These are phyloP conservation scores for Fusarium neocosmosporiellum DNA, from an alignment of 2,329 filamentous ascomycete genomes.

Conservation along the genomic window DNA sequence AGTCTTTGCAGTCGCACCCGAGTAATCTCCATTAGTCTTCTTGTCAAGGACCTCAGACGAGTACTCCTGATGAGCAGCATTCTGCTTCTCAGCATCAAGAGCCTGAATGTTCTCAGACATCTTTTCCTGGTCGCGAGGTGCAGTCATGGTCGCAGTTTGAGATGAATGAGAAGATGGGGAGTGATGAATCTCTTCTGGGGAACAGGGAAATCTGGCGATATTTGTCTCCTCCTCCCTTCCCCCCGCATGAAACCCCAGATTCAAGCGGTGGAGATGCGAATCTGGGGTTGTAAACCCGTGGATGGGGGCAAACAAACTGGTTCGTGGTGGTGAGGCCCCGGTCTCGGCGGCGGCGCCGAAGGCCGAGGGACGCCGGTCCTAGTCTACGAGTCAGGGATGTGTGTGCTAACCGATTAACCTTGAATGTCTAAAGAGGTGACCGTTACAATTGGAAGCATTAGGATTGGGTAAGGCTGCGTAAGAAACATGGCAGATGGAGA, in stretches of 20 bases:
- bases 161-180: background rate
- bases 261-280: slow-evolving; percentile 5
- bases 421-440: background rate
- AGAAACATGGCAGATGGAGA: background rate
- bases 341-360: slow-evolving; percentile 30
- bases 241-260: slow-evolving; percentile 36
- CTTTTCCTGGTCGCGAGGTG: slow-evolving; percentile 14
- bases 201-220: slow-evolving; percentile 19
- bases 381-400: background rate
- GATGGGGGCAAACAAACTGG: slow-evolving; percentile 11
- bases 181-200: background rate
- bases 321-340: background rate
- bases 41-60: slow-evolving; percentile 34
- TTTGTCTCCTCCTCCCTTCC: slow-evolving; percentile 27
- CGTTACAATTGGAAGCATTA: background rate
- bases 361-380: slow-evolving; percentile 17
- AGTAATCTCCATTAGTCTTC: slow-evolving; percentile 33
- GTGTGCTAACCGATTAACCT: background rate
- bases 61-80: slow-evolving; percentile 30
- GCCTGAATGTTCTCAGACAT: slow-evolving; percentile 3
- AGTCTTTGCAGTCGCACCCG: slow-evolving; percentile 20
- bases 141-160: slow-evolving; percentile 16
- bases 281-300: slow-evolving; percentile 17
- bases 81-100: slow-evolving; percentile 34
- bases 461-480: background rate